These are phyloP conservation scores for Synchytrium microbalum DNA, from an alignment of 371 early-diverging fungal species.

Conservation along the genomic window DNA sequence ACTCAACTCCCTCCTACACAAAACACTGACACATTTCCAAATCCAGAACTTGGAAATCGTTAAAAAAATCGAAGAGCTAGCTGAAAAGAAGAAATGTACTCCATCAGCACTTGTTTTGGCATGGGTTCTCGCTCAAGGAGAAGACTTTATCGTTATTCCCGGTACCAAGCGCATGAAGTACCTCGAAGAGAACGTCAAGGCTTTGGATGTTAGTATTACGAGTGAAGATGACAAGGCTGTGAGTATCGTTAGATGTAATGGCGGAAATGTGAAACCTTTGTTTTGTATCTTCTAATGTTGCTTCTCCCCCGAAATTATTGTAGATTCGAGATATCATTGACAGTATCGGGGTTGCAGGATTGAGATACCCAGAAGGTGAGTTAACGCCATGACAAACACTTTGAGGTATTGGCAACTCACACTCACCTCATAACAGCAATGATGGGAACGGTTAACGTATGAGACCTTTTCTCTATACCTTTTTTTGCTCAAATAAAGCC, in stretches of 20 bases:
- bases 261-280: too few species aligned
- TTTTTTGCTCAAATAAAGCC: too few species aligned
- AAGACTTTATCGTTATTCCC: slow-evolving; percentile 36
- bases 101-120: slow-evolving; percentile 35
- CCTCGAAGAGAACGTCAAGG: slow-evolving; percentile 40
- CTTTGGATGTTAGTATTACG: slow-evolving; percentile 29
- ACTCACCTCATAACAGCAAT: too few species aligned
- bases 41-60: slow-evolving; percentile 37
- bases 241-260: too few species aligned
- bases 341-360: too few species aligned
- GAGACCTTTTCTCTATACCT: too few species aligned
- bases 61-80: slow-evolving; percentile 25
- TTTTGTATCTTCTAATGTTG: slow-evolving; percentile 44
- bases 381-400: too few species aligned
- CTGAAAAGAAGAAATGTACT: slow-evolving; percentile 27
- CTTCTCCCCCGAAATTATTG: too few species aligned
- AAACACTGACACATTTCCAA: slow-evolving; percentile 32
- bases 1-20: slow-evolving; percentile 34
- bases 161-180: slow-evolving; percentile 42
- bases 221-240: slow-evolving; percentile 29
- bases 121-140: slow-evolving; percentile 24
- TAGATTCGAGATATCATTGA: too few species aligned
- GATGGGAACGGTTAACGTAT: too few species aligned
- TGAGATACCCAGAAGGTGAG: too few species aligned
- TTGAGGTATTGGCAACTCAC: too few species aligned